Percentiles rank a stretch among this genome's conserved stretches.
Evolutionary conservation across 2,329 filamentous ascomycete genomes (phyloP).

Genomic region (Ambrosiella cleistominuta): DNA sequence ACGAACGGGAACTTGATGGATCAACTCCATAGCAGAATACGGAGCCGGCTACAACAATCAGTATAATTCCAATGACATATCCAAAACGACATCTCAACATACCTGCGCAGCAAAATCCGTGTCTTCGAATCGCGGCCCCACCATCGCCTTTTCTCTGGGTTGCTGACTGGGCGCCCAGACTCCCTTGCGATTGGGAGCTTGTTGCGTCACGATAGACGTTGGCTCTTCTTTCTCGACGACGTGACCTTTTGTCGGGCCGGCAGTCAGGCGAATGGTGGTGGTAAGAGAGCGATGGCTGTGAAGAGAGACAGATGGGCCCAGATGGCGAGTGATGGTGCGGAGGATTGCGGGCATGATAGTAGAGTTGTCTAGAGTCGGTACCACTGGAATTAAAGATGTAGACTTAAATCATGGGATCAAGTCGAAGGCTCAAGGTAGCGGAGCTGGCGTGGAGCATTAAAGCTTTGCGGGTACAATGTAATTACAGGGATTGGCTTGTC

Average conservation of each 20-base stretch:
- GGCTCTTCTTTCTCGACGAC: neutral
- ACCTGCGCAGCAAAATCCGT: slow-evolving; percentile 88
- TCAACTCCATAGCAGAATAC: slow-evolving; percentile 78
- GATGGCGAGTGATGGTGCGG: too few species aligned
- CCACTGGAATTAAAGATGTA: too few species aligned
- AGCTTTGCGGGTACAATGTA: too few species aligned
- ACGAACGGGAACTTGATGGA: slow-evolving; percentile 85
- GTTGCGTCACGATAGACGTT: slow-evolving; percentile 32
- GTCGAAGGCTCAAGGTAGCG: too few species aligned
- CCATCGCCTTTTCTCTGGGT: slow-evolving; percentile 69
- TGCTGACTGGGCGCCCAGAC: slow-evolving; percentile 80
- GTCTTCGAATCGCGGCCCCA: slow-evolving; percentile 90
- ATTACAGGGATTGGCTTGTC: too few species aligned
- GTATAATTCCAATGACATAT: neutral
- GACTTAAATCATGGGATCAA: too few species aligned
- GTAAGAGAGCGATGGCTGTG: neutral
- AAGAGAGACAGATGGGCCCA: too few species aligned
- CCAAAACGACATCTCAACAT: slow-evolving; percentile 18
- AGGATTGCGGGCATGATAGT: too few species aligned
- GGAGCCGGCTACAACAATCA: slow-evolving; percentile 55
- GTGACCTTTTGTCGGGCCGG: slow-evolving; percentile 9
- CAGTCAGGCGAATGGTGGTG: neutral
- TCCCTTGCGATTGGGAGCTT: slow-evolving; percentile 61
- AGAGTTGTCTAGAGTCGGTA: too few species aligned
- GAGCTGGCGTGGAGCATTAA: too few species aligned